These are phyloP conservation scores for Aspergillus tubingensis DNA, from an alignment of 2,329 filamentous ascomycete genomes.

Conservation along the genomic window DNA sequence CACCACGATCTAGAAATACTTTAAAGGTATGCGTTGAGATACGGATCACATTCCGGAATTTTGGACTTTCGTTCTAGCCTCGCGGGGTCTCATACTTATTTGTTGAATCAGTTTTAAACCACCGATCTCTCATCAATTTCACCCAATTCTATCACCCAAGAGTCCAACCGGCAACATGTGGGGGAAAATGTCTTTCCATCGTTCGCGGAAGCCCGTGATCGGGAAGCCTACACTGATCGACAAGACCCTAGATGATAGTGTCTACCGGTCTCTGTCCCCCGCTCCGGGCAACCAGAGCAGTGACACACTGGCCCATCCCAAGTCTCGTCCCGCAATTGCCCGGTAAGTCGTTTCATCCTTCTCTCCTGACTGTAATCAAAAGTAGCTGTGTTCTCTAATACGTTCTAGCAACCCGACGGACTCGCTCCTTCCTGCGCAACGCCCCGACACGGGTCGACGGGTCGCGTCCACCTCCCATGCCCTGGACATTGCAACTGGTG, in stretches of 20 bases:
- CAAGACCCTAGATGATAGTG: constrained; percentile 49
- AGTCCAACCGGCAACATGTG: constrained; percentile 49
- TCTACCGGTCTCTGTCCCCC: constrained; percentile 43
- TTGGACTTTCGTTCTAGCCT: not conserved
- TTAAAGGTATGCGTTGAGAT: not conserved
- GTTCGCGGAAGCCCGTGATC: constrained; percentile 47
- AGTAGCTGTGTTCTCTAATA: constrained; percentile 8
- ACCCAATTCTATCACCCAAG: not conserved
- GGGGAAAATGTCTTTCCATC: constrained; percentile 53
- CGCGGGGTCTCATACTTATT: not conserved
- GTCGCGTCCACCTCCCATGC: constrained; percentile 66
- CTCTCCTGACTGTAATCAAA: not conserved
- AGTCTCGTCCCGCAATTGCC: constrained; percentile 41
- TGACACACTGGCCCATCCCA: constrained; percentile 22
- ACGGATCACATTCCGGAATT: not conserved
- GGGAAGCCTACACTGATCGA: constrained; percentile 49
- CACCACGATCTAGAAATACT: not conserved
- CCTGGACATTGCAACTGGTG: constrained; percentile 40
- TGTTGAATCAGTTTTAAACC: not conserved
- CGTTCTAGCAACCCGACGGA: constrained; percentile 21
- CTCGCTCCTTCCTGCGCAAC: constrained; percentile 20
- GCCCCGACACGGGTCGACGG: constrained; percentile 35
- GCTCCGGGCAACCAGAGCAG: constrained; percentile 30
- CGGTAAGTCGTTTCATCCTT: constrained; percentile 34
- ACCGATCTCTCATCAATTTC: not conserved